Evolutionary conservation across 306 rosid genomes (phyloP).

Genomic region (Casuarina equisetifolia): DNA sequence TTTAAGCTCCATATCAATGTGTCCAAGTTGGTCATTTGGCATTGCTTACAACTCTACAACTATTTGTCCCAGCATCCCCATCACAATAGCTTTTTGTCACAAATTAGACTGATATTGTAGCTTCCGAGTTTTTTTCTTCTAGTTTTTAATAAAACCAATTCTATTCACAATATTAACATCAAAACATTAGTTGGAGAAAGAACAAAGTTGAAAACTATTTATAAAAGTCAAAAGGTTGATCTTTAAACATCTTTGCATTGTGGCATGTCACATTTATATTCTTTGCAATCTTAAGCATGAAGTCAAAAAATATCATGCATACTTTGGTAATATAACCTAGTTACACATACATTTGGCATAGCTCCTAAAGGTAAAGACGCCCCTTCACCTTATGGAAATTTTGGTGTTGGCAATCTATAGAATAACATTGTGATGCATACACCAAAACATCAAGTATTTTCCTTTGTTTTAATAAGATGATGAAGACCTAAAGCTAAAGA

Average conservation of each 20-base stretch:
- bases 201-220: not conserved
- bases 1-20: slow-evolving; percentile 36
- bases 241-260: slow-evolving; percentile 78
- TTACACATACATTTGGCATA: slow-evolving; percentile 83
- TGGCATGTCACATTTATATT: slow-evolving; percentile 89
- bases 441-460: slow-evolving; percentile 95
- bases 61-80: slow-evolving; percentile 99
- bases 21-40: slow-evolving; percentile 50
- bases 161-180: not conserved
- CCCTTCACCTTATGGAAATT: slow-evolving; percentile 96
- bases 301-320: slow-evolving; percentile 98
- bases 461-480: slow-evolving; percentile 62
- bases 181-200: not conserved
- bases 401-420: slow-evolving; percentile 83
- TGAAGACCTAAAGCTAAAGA: too few species aligned
- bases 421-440: slow-evolving; percentile 85
- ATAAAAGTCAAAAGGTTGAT: slow-evolving; percentile 4
- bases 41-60: slow-evolving; percentile 86
- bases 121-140: slow-evolving; percentile 86
- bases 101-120: slow-evolving; percentile 97
- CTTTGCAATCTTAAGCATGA: slow-evolving; percentile 98
- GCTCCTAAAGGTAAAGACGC: slow-evolving; percentile 86
- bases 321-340: slow-evolving; percentile 92
- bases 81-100: slow-evolving; percentile 92
- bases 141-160: slow-evolving; percentile 52